Percentiles rank a stretch among this genome's conserved stretches.
These are phyloP conservation scores for Lichtheimia ramosa DNA, from an alignment of 371 early-diverging fungal species.

Conservation along the genomic window DNA sequence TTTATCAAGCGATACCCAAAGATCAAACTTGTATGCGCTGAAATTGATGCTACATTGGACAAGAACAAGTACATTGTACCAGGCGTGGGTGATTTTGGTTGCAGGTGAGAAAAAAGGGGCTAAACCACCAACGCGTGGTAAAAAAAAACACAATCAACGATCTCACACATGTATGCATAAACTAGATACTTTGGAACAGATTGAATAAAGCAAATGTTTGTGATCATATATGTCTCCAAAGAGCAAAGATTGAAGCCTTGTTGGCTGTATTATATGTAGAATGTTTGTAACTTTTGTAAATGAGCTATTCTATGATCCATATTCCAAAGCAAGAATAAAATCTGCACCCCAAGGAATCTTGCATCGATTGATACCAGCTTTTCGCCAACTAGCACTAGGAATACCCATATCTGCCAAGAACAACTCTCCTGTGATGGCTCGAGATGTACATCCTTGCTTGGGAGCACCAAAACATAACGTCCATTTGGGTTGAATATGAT, in stretches of 20 bases:
- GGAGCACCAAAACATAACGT: conserved; percentile 80
- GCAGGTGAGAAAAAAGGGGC: conserved; percentile 35
- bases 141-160: not conserved
- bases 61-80: conserved; percentile 85
- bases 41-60: conserved; percentile 81
- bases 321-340: conserved; percentile 70
- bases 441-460: conserved; percentile 60
- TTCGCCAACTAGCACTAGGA: conserved; percentile 61
- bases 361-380: conserved; percentile 52
- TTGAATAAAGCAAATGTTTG: conserved; percentile 1
- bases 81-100: conserved; percentile 94
- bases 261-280: too few species aligned
- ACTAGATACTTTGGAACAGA: conserved; percentile 26
- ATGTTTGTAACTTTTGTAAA: too few species aligned
- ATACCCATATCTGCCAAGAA: conserved; percentile 81
- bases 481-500: conserved; percentile 67
- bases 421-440: conserved; percentile 67
- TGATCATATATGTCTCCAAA: not conserved
- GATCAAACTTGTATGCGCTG: conserved; percentile 84
- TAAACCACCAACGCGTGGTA: not conserved
- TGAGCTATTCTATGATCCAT: conserved; percentile 14
- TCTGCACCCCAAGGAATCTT: conserved; percentile 78
- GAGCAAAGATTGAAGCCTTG: too few species aligned
- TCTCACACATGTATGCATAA: not conserved
- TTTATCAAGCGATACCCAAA: conserved; percentile 74